Conservation (phyloP, 83 land plant species). For the Diphasiastrum complanatum region DNA sequence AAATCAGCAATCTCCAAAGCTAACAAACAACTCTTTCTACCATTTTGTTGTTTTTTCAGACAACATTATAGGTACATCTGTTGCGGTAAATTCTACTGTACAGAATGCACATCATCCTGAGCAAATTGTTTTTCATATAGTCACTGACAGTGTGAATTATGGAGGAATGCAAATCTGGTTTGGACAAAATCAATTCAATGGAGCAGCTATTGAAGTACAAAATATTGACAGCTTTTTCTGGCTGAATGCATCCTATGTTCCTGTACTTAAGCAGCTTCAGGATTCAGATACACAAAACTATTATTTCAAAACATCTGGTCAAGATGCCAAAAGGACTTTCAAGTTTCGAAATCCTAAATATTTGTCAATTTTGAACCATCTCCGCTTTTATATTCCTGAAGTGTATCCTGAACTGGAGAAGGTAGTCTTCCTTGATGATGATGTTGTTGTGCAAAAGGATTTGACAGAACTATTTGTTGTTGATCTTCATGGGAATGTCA, state of each 20-base stretch:
- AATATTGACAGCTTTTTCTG: slow-evolving; percentile 13
- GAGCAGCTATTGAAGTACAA: slow-evolving; percentile 5
- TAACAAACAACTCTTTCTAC: not conserved
- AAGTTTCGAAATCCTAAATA: slow-evolving; percentile 16
- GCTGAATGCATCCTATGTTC: slow-evolving; percentile 15
- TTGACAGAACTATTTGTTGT: slow-evolving; percentile 1
- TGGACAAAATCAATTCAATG: slow-evolving; percentile 4
- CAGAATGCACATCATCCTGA: not conserved
- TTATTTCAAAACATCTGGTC: slow-evolving; percentile 8
- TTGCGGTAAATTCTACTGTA: slow-evolving; percentile 8
- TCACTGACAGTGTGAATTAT: slow-evolving; percentile 12
- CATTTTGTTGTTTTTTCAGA: slow-evolving; percentile 14
- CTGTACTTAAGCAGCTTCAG: slow-evolving; percentile 16
- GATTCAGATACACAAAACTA: slow-evolving; percentile 13
- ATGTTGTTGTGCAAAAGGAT: too few relatives aligned
- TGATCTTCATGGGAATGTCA: too few relatives aligned
- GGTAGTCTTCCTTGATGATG: too few relatives aligned
- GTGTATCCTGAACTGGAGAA: too few relatives aligned
- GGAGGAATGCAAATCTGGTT: slow-evolving; percentile 11
- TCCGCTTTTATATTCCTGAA: slow-evolving; percentile 12
- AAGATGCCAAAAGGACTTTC: not conserved
- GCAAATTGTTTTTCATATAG: not conserved
- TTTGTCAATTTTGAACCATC: too few relatives aligned
- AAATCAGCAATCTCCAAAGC: not conserved
- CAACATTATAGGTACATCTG: slow-evolving; percentile 14